phyloP scores from a whole-genome alignment of 202 grass and related monocot genomes.

The Schoenoplectus tabernaemontani region DNA sequence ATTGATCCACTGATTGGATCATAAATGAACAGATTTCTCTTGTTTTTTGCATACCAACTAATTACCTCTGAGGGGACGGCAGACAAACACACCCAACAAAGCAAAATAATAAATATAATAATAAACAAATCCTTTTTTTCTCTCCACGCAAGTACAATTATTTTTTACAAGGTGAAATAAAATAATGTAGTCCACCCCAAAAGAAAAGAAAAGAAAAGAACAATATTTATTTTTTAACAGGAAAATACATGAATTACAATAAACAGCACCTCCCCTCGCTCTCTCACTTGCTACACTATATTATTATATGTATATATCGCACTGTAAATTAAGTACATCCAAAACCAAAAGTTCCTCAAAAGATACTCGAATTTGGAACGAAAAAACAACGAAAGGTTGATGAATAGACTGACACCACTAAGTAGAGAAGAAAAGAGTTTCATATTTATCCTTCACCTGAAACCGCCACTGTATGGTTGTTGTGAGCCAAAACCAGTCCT shows the following conservation, averaged over 20 bases:
- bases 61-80: too few species aligned
- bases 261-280: too few species aligned
- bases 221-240: constrained; percentile 8
- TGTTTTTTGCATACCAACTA: too few species aligned
- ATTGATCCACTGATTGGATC: too few species aligned
- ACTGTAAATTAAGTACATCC: constrained; percentile 19
- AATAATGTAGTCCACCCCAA: background rate
- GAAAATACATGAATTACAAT: constrained; percentile 13
- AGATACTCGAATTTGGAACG: constrained; percentile 35
- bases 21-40: too few species aligned
- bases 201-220: background rate
- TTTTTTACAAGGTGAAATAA: constrained; percentile 14
- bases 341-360: background rate
- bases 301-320: constrained; percentile 3
- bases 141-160: background rate
- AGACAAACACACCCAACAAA: background rate
- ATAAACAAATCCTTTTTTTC: background rate
- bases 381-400: constrained; percentile 31
- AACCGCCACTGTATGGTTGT: constrained; percentile 65
- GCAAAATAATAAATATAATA: too few species aligned
- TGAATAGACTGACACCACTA: constrained; percentile 35
- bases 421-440: constrained; percentile 30
- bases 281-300: background rate
- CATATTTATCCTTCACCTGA: constrained; percentile 53
- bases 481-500: constrained; percentile 58